A percentile compares a stretch with the other conserved stretches of the same genome.
These are phyloP conservation scores for Entomortierella parvispora DNA, from an alignment of 192 early-diverging fungal genomes.

Conservation along the genomic window DNA sequence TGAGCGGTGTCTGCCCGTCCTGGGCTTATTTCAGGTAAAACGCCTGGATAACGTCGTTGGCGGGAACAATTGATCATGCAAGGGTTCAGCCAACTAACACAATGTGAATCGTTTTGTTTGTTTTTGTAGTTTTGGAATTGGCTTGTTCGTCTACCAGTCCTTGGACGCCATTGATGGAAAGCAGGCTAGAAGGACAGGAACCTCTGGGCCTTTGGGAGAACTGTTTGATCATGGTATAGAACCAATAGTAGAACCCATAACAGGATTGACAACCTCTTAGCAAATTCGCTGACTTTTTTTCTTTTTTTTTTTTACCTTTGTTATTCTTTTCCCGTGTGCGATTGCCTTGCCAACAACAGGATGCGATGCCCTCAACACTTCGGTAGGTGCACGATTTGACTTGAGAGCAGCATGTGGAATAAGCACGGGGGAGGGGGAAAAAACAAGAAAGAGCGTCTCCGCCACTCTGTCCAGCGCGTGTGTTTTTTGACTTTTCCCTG, in stretches of 20 bases:
- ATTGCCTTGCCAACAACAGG: slow-evolving; percentile 39
- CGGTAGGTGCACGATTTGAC: slow-evolving; percentile 36
- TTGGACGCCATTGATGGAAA: slow-evolving; percentile 97
- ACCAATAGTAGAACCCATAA: too few relatives aligned
- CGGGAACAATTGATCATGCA: too few relatives aligned
- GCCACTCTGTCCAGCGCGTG: neutral
- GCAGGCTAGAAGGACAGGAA: slow-evolving; percentile 90
- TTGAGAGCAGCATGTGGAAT: neutral
- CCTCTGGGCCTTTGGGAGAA: slow-evolving; percentile 91
- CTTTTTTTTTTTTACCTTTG: neutral
- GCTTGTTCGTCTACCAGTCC: slow-evolving; percentile 89
- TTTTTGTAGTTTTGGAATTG: slow-evolving; percentile 66
- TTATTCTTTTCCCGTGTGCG: too few relatives aligned
- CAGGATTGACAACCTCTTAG: too few relatives aligned
- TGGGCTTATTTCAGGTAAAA: slow-evolving; percentile 90
- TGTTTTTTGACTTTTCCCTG: neutral
- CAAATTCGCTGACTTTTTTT: neutral
- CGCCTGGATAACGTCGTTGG: too few relatives aligned
- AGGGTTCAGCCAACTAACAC: neutral
- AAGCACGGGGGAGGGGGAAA: neutral
- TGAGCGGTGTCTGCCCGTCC: slow-evolving; percentile 73
- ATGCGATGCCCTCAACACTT: slow-evolving; percentile 69
- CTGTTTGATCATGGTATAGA: slow-evolving; percentile 91
- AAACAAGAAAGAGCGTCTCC: neutral
- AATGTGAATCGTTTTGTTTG: neutral